Conservation (phyloP, 192 early-diverging fungal genomes). For the Coemansia sp. region DNA sequence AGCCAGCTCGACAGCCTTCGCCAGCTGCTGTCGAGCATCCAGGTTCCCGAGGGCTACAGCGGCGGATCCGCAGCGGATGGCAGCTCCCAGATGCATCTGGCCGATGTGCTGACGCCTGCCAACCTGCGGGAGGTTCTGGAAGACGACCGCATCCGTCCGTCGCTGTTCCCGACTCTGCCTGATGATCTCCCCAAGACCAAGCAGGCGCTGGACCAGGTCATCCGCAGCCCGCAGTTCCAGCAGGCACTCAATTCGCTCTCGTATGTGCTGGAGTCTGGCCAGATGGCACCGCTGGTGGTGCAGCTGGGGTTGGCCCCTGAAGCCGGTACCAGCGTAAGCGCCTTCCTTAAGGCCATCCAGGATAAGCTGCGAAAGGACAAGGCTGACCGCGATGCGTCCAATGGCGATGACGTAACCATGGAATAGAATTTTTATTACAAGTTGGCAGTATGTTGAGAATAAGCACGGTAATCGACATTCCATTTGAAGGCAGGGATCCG, state of each 20-base stretch:
- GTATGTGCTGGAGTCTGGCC: constrained; percentile 47
- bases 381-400: background rate
- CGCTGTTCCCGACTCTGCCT: constrained; percentile 51
- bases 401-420: constrained; percentile 20
- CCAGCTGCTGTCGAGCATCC: constrained; percentile 29
- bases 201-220: constrained; percentile 27
- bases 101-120: constrained; percentile 40
- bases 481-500: constrained; percentile 22
- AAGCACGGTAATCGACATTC: constrained; percentile 24
- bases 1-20: constrained; percentile 30
- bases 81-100: constrained; percentile 12
- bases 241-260: constrained; percentile 47
- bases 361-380: constrained; percentile 42
- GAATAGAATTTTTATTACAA: constrained; percentile 8
- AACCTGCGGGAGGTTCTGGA: constrained; percentile 38
- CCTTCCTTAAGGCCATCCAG: constrained; percentile 48
- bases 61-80: background rate
- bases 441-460: background rate
- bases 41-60: constrained; percentile 15
- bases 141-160: constrained; percentile 22
- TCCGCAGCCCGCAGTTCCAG: constrained; percentile 53
- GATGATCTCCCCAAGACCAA: constrained; percentile 17
- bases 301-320: constrained; percentile 45
- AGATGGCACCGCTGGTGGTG: constrained; percentile 47
- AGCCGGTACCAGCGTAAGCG: constrained; percentile 47